Conservation (phyloP, 768 basidiomycete genomes). For the Rubroboletus satanas region DNA sequence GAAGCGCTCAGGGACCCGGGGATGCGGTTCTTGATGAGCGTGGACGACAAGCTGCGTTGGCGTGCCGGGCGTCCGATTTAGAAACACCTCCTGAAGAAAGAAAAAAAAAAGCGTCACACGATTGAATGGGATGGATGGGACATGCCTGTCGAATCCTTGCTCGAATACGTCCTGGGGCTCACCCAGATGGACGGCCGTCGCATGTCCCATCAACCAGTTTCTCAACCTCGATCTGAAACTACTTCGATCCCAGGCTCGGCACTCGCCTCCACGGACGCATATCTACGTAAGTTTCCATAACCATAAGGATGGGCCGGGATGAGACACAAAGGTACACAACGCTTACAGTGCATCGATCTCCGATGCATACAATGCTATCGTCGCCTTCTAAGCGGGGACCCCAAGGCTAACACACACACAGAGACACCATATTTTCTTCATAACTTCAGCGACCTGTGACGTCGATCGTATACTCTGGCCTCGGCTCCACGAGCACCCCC, state of each 20-base stretch:
- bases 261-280: slow-evolving; percentile 26
- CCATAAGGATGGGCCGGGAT: not conserved
- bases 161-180: too few relatives aligned
- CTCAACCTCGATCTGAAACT: slow-evolving; percentile 21
- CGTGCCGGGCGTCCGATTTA: not conserved
- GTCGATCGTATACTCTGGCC: slow-evolving; percentile 33
- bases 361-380: slow-evolving; percentile 36
- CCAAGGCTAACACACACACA: not conserved
- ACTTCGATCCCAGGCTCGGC: slow-evolving; percentile 20
- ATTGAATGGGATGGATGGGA: not conserved
- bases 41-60: too few relatives aligned
- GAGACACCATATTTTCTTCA: slow-evolving; percentile 39
- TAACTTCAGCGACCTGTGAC: slow-evolving; percentile 28
- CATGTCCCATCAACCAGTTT: slow-evolving; percentile 27
- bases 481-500: slow-evolving; percentile 33
- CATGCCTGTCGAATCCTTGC: slow-evolving; percentile 33
- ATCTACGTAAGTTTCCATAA: too few relatives aligned
- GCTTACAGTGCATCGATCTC: too few relatives aligned
- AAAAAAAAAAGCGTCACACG: not conserved
- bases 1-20: slow-evolving; percentile 28
- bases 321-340: slow-evolving; percentile 13
- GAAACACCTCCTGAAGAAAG: not conserved
- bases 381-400: slow-evolving; percentile 27
- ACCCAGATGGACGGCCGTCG: slow-evolving; percentile 13
- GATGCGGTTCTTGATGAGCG: slow-evolving; percentile 38